Evolutionary conservation across 768 basidiomycete genomes (phyloP).

Genomic region (Pluteus cervinus): DNA sequence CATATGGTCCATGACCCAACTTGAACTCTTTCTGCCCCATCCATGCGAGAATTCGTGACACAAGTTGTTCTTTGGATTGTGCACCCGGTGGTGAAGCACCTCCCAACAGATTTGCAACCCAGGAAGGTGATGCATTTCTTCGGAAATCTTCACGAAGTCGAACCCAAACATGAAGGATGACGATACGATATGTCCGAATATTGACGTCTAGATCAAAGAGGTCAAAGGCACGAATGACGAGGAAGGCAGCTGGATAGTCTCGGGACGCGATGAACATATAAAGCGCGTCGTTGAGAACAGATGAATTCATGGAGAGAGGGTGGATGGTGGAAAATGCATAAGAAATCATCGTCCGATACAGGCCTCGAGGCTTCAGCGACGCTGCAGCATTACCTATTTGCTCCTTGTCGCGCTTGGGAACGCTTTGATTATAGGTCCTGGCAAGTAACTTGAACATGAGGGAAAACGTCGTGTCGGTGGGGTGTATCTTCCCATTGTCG

Average conservation of each 20-base stretch:
- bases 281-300: conserved; percentile 35
- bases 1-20: neutral
- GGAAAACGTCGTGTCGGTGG: conserved; percentile 39
- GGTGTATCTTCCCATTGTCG: conserved; percentile 21
- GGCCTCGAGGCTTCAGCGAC: conserved; percentile 34
- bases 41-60: neutral
- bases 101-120: conserved; percentile 24
- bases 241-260: conserved; percentile 44
- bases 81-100: conserved; percentile 5
- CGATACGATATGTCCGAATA: conserved; percentile 31
- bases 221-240: conserved; percentile 27
- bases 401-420: conserved; percentile 2
- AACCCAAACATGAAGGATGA: conserved; percentile 30
- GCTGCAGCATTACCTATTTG: conserved; percentile 14
- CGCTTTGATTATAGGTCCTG: conserved; percentile 10
- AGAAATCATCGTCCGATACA: conserved; percentile 36
- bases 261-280: conserved; percentile 34
- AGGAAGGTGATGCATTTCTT: conserved; percentile 3
- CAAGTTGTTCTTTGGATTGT: conserved; percentile 2
- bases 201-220: conserved; percentile 23
- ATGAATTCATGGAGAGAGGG: conserved; percentile 20
- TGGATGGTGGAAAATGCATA: conserved; percentile 8
- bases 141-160: conserved; percentile 19
- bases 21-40: neutral
- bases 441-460: conserved; percentile 31